phyloP scores from a whole-genome alignment of 1,284 basidiomycete species.

The Anthracocystis setariae region DNA sequence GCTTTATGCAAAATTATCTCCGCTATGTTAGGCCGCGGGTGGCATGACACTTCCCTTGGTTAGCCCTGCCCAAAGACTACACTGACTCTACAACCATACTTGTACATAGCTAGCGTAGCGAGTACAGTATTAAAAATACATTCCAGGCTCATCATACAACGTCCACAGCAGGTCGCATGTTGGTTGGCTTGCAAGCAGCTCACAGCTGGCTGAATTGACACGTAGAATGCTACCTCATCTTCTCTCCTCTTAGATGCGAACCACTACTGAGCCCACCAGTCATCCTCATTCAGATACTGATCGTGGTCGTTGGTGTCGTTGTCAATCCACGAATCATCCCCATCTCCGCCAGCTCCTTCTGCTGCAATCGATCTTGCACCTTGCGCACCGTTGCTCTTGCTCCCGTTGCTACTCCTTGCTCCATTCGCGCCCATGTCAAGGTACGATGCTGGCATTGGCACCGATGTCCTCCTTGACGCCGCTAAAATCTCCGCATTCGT shows the following conservation, averaged over 20 bases:
- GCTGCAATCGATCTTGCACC: background rate
- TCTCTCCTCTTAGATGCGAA: too few species aligned
- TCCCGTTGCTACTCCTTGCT: constrained; percentile 8
- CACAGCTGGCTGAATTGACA: too few species aligned
- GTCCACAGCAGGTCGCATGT: too few species aligned
- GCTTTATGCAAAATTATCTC: background rate
- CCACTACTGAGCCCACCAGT: constrained; percentile 25
- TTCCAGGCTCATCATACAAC: too few species aligned
- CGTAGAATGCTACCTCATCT: too few species aligned
- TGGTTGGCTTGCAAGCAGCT: too few species aligned
- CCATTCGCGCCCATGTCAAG: constrained; percentile 13
- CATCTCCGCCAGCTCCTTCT: constrained; percentile 11
- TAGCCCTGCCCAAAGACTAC: too few species aligned
- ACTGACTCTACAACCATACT: too few species aligned
- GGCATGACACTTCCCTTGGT: too few species aligned
- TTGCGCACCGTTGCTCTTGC: constrained; percentile 6
- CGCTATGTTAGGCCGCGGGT: too few species aligned
- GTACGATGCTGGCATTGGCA: constrained; percentile 20
- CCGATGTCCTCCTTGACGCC: background rate
- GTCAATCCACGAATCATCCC: constrained; percentile 41
- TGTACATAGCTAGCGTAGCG: too few species aligned
- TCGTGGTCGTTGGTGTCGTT: constrained; percentile 33
- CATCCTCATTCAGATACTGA: constrained; percentile 37
- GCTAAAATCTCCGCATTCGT: background rate
- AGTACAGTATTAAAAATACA: too few species aligned